Base-by-base conservation (phyloP, 306 rosid genomes). In the Inga leiocalycina region DNA sequence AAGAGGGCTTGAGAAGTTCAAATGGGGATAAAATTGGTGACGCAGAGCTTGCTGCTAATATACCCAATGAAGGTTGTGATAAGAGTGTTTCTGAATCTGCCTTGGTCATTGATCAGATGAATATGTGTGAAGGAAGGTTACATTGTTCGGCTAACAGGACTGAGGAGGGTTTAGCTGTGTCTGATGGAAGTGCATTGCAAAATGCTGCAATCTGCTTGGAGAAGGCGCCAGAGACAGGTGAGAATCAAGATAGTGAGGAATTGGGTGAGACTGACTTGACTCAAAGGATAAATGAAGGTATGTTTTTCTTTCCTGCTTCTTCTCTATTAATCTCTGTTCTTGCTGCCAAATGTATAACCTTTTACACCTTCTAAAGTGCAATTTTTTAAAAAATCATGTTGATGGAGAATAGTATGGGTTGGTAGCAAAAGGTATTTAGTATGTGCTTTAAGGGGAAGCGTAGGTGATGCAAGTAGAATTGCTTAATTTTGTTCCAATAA, bases 261-360 rank as follows among this genome's bases (percentile, higher is more conserved):
- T 67, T 39, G 71, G 72, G 20, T 54, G 85, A 71, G 48, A 43
- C 19, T 86, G 86, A 35, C 73, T 62, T 14, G 66, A 79, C 80
- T 71, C 59, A 79, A 15, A 59, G 79, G 27, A 78, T 54, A 39
- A 84, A 35, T 43, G 80, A 79, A 85, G 94, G 94, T 90, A 10
- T 37, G 13, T 43, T 65, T 59, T 17, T 22, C 61, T 65, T 10
- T 6, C 48, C 12, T 4, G 43, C 57, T 52, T 39, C 37, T 59
- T 78, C n/a, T 32, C 19, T 34, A 37, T 54, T 75, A 27, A 41
- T 32, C 8, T 56, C 37, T 54, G 51, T 54, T 11, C 34, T 52
- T 75, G 52, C 24, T 79, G 24, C 17, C 44, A 43, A 24, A 51
- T 56, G 8, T 79, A 46, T 34, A 68, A 79, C 32, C 34, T 74